Base-by-base conservation (phyloP, 2,329 filamentous ascomycete species). In the Cercospora beticola region DNA sequence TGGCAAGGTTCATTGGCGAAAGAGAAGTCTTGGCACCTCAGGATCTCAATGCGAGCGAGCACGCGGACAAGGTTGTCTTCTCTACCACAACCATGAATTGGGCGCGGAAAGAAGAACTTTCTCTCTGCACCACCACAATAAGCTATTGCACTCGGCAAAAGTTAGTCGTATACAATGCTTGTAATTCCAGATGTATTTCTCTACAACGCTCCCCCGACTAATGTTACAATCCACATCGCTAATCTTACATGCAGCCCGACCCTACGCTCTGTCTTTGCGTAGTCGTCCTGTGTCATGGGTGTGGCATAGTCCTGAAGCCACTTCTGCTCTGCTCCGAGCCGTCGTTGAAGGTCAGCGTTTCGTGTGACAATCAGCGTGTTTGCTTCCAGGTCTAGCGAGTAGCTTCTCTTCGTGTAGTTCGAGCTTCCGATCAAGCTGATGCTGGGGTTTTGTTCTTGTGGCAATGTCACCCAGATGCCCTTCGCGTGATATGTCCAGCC, bases 401-500 rank as follows among this genome's bases (percentile, higher is more conserved):
- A 98, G 77, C 92, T 96, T 58, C 95, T 86, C 79, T 95, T 94
- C 0, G 95, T 99, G 80, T 98, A 99, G 78, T 99, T 99, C 9
- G 91, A 95, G 77, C 92, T 96, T 1, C 95, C 95, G 0, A 99
- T 87, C 18, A 98, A 85, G 33, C 90, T 96, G 65, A 98, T 84
- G 59, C 90, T 89, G 0, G 93, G 93, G 46, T 89, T 82, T 40
- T 84, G 79, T 58, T 90, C 43, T 77, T 81, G 46, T 0, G 90
- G 87, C 65, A 94, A 84, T 0, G 92, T 92, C 28, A 97, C 85
- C 94, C 94, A 98, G 2, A 98, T 84, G 0, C 95, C 95, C 81
- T 99, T 99, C 59, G 95, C 95, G 76, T 99, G 95, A 80, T 99
- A 99, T 0, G 94, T 97, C 95, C 96, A 99, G 0, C 93, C 94